A percentile compares a stretch with the other conserved stretches of the same genome.
Conservation (phyloP, 805 yeast species). For the Lipomyces japonicus region DNA sequence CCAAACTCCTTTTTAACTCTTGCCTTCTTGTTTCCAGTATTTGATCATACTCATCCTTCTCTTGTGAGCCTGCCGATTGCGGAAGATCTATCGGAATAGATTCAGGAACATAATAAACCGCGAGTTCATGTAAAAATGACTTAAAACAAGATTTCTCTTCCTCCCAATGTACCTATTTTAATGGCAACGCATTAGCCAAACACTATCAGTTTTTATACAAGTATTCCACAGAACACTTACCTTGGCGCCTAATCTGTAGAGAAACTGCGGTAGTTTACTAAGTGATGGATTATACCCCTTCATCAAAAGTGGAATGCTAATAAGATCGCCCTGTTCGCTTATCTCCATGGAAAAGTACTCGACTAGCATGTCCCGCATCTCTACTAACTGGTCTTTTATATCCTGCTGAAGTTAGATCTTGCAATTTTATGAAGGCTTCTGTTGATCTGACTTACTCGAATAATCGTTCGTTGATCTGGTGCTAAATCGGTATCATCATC, state of each 20-base stretch:
- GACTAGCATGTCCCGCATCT: slow-evolving; percentile 69
- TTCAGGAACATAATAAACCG: slow-evolving; percentile 70
- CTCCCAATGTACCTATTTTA: slow-evolving; percentile 47
- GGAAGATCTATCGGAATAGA: slow-evolving; percentile 41
- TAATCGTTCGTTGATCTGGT: background rate
- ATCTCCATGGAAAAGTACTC: slow-evolving; percentile 67
- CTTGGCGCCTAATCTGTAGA: slow-evolving; percentile 56
- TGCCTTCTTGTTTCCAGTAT: slow-evolving; percentile 30
- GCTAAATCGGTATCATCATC: slow-evolving; percentile 24
- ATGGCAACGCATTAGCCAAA: too few species aligned
- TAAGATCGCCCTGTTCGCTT: slow-evolving; percentile 40
- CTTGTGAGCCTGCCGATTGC: slow-evolving; percentile 24
- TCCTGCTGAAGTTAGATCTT: background rate
- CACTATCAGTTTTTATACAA: background rate
- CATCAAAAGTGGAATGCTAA: slow-evolving; percentile 63
- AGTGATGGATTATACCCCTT: slow-evolving; percentile 60
- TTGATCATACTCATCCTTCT: slow-evolving; percentile 20
- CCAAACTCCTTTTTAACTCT: slow-evolving; percentile 45
- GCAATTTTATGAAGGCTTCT: background rate
- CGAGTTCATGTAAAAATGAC: slow-evolving; percentile 63
- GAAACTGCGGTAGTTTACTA: slow-evolving; percentile 60
- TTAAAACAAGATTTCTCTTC: slow-evolving; percentile 66
- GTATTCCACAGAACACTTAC: slow-evolving; percentile 34
- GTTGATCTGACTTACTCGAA: background rate
- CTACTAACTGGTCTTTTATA: slow-evolving; percentile 33